Percentiles rank a stretch among this genome's conserved stretches.
Evolutionary conservation across 352 stramenopile genomes (phyloP).

Genomic region (Thalassiosira mediterranea): DNA sequence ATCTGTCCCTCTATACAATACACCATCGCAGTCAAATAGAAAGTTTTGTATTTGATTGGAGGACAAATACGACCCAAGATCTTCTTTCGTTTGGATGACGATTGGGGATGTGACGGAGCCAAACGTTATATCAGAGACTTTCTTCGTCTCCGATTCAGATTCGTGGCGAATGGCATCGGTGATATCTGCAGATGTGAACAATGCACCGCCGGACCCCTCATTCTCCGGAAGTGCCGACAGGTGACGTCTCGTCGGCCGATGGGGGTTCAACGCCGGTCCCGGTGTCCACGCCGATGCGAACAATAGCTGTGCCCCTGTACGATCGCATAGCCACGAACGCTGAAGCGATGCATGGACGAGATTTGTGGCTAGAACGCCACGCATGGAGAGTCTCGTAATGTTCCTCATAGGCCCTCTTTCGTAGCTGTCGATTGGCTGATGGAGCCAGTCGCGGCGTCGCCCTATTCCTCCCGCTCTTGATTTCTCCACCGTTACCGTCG

Average conservation of each 20-base stretch:
- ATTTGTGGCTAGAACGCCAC: too few relatives aligned
- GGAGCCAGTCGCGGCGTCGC: too few relatives aligned
- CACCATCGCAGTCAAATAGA: slow-evolving; percentile 83
- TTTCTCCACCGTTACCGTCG: too few relatives aligned
- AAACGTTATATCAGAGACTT: slow-evolving; percentile 13
- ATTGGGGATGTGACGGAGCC: slow-evolving; percentile 13
- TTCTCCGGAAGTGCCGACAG: neutral
- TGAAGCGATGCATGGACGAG: too few relatives aligned
- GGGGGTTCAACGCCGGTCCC: slow-evolving; percentile 11
- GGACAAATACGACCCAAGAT: slow-evolving; percentile 48
- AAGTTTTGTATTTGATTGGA: slow-evolving; percentile 65
- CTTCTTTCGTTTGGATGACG: slow-evolving; percentile 46
- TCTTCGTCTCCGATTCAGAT: slow-evolving; percentile 43
- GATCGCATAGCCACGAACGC: too few relatives aligned
- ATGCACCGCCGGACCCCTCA: neutral
- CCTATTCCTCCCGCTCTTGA: too few relatives aligned
- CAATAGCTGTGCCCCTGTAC: too few relatives aligned
- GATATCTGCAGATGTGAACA: slow-evolving; percentile 39
- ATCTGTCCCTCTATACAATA: slow-evolving; percentile 74
- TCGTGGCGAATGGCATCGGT: slow-evolving; percentile 47
- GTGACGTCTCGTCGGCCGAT: slow-evolving; percentile 3
- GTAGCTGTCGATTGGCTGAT: too few relatives aligned
- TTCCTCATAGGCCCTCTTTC: too few relatives aligned
- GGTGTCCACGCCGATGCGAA: too few relatives aligned
- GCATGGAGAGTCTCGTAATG: too few relatives aligned